Percentiles rank a stretch among this genome's conserved stretches.
phyloP scores from a whole-genome alignment of 495 filamentous ascomycete species.

The Penicillium chermesinum region DNA sequence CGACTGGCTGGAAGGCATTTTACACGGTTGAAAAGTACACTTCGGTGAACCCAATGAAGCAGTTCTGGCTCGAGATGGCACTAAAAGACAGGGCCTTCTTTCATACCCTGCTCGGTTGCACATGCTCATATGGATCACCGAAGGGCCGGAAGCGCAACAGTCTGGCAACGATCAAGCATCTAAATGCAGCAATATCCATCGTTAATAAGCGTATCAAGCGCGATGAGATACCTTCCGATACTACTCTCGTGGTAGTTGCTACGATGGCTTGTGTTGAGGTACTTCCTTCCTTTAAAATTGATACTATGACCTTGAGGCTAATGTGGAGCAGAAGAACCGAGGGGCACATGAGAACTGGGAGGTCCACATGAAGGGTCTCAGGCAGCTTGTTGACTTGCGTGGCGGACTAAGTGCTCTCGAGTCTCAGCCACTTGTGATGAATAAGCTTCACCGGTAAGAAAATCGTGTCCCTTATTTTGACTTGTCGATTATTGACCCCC shows the following conservation, averaged over 20 bases:
- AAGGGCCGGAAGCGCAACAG: neutral
- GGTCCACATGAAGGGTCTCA: conserved; percentile 5
- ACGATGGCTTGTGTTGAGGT: conserved; percentile 5
- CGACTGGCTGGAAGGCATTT: conserved; percentile 2
- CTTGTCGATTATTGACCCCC: too few species aligned
- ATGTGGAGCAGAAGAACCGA: neutral
- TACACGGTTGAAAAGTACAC: conserved; percentile 4
- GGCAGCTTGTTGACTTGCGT: neutral
- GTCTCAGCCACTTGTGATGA: conserved; percentile 1
- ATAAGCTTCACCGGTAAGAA: conserved; percentile 2
- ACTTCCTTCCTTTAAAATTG: neutral
- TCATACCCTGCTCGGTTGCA: conserved; percentile 3
- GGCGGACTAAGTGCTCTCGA: conserved; percentile 1
- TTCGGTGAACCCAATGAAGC: conserved; percentile 2
- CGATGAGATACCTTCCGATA: neutral
- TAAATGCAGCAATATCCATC: conserved; percentile 5
- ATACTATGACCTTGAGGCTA: neutral
- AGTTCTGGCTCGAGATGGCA: conserved; percentile 2
- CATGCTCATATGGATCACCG: neutral
- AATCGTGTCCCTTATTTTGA: too few species aligned
- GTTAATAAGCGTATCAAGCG: conserved; percentile 2
- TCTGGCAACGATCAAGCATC: neutral
- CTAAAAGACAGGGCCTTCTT: conserved; percentile 3
- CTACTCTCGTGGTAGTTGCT: conserved; percentile 1
- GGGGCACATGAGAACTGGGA: conserved; percentile 3